Percentiles rank a stretch among this genome's conserved stretches.
Conservation (phyloP, 2,329 filamentous ascomycete species). For the Penicillium sp. region DNA sequence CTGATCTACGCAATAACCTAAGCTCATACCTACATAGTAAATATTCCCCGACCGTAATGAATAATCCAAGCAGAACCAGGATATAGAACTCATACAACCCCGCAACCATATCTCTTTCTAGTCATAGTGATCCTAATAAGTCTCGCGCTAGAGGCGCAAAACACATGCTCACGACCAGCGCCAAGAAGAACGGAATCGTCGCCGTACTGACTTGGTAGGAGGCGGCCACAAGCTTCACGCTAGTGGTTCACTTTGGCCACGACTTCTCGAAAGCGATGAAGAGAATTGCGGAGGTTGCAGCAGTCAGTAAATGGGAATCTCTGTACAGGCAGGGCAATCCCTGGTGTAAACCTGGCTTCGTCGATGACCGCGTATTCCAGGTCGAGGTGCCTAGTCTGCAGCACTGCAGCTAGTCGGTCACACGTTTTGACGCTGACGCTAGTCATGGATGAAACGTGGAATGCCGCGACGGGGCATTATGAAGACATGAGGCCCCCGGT, state of each 20-base stretch:
- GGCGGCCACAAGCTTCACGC: slow-evolving; percentile 58
- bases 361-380: slow-evolving; percentile 58
- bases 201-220: slow-evolving; percentile 53
- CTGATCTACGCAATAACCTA: slow-evolving; percentile 29
- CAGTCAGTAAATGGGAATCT: slow-evolving; percentile 62
- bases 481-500: too few relatives aligned
- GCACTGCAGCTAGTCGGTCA: slow-evolving; percentile 61
- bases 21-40: too few relatives aligned
- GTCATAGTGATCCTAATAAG: slow-evolving; percentile 53
- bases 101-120: slow-evolving; percentile 35
- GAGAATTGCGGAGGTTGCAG: slow-evolving; percentile 61
- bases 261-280: slow-evolving; percentile 67
- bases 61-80: slow-evolving; percentile 48
- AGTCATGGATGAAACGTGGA: background rate
- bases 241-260: slow-evolving; percentile 53
- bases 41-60: slow-evolving; percentile 47
- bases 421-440: slow-evolving; percentile 56
- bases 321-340: slow-evolving; percentile 58
- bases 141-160: slow-evolving; percentile 53
- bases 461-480: too few relatives aligned
- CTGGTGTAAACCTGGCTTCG: slow-evolving; percentile 58
- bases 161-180: slow-evolving; percentile 50
- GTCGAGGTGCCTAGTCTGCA: slow-evolving; percentile 58
- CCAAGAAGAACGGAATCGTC: slow-evolving; percentile 50
- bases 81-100: slow-evolving; percentile 42